Base-by-base conservation (phyloP, 768 basidiomycete species). In the Termitomyces sp. region DNA sequence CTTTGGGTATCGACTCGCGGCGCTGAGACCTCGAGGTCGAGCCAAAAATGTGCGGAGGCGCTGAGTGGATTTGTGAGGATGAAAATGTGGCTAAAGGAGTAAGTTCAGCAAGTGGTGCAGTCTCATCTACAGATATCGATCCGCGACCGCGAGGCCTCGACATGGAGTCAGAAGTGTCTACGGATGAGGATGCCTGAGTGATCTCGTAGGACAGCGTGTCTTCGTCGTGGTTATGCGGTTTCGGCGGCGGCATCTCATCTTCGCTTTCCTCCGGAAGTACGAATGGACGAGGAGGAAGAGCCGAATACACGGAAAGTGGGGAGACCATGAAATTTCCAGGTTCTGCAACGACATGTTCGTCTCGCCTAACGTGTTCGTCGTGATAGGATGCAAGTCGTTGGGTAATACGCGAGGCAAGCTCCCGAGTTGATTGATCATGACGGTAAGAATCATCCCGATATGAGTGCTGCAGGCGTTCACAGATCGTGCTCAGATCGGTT, bases 281-380 rank as follows among this genome's bases (percentile, higher is more conserved):
- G 21, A 65, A 54, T 45, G 73, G 67, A 50, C 64, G 62, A 27
- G 35, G 51, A 5, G 71, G 69, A 47, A 68, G 55, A 50, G 67
- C 62, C 4, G 73, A 63, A n/a, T 73, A 68, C 27, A 53, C 59
- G 5, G 77, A 75, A 5, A 80, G 62, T 4, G 78, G 78, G 11
- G 78, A 77, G 53, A 79, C 75, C 48, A 77, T 58, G 60, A 75
- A 57, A 27, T 71, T 69, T 21, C 67, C 65, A 8, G 71, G 67
- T 54, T 74, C 68, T 32, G 71, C 71, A n/a, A 71, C 56, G 17
- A 69, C 69, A 32, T 70, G 66, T 14, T 67, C 71, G 56, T 65
- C 65, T 56, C 75, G 72, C 59, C 62, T 50, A 35, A 62, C 72
- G 57, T 61, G 53, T 53, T 68, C 65, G 38, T 77, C 75, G 61